Percentiles rank a stretch among this genome's conserved stretches.
These are phyloP conservation scores for Coriaria nepalensis DNA, from an alignment of 306 rosid genomes.

Conservation along the genomic window DNA sequence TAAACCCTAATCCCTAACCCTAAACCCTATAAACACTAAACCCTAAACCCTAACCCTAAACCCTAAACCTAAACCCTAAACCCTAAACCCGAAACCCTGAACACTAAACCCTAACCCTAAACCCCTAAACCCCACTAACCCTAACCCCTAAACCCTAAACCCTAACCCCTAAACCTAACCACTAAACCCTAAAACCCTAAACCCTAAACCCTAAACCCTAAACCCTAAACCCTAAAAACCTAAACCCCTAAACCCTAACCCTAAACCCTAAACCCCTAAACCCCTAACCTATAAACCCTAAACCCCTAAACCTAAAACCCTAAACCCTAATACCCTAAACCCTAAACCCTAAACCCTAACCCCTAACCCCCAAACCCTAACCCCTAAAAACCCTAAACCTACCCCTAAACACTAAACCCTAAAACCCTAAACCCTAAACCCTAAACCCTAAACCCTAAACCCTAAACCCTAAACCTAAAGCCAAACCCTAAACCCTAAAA, in stretches of 20 bases:
- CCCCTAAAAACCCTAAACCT: neutral
- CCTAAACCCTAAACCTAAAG: slow-evolving; percentile 2
- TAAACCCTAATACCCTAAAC: neutral
- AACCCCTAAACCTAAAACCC: neutral
- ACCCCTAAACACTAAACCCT: neutral
- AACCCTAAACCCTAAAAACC: neutral
- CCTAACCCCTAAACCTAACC: no score
- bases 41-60: slow-evolving; percentile 14
- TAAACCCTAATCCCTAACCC: neutral
- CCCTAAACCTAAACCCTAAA: slow-evolving; percentile 15
- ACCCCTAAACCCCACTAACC: neutral
- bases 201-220: no score
- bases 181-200: no score
- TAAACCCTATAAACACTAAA: neutral
- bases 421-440: slow-evolving; percentile 3
- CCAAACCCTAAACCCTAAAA: neutral
- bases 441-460: slow-evolving; percentile 6
- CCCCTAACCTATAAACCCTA: neutral
- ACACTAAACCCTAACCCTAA: slow-evolving; percentile 4
- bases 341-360: neutral
- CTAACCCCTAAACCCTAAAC: no score
- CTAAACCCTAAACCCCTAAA: neutral
- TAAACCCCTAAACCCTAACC: neutral
- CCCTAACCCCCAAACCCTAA: neutral
- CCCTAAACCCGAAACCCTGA: slow-evolving; percentile 15